Base-by-base conservation (phyloP, 352 stramenopile genomes). In the Phytophthora foliorum region DNA sequence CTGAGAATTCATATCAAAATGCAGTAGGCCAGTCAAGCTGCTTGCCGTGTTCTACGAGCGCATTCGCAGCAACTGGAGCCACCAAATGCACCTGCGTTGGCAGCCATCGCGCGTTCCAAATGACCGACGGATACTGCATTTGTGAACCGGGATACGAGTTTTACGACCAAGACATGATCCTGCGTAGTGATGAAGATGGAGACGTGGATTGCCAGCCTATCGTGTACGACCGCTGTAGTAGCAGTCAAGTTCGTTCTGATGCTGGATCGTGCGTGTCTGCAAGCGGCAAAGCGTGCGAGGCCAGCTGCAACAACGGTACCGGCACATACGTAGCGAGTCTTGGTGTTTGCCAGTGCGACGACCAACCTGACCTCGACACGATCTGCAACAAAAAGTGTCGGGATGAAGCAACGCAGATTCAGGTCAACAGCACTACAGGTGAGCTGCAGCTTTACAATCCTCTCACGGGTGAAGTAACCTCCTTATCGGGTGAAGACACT, bases 131-230 rank as follows among this genome's bases (percentile, higher is more conserved):
- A 2, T 95, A 93, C 56, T 98, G 94, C 57, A 94, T 97, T 21
- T 98, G 94, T 44, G 80, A 95, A 55, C 91, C 94, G 13, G 90
- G 91, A 8, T 98, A 92, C 66, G 92, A 98, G 57, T 98, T 96
- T 53, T 97, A 97, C 57, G 93, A 98, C 55, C 73, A 88, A 52
- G 85, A 96, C 24, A 75, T 97, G 53, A 78, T 97, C 3, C 70
- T 93, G 10, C 77, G 85, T 10, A 94, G 82, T 46, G 88, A 95
- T 32, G 80, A 91, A 71, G 92, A 98, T 56, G 90, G 87, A 24
- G 75, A 90, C 13, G 84, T 95, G 3, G 91, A 98, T 59, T 98
- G 94, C 57, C 94, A 98, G 57, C 94, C 93, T 0, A 94, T 97
- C 24, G 93, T 98, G 14, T 98, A 97, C 56, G 75, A 92, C 32